These are phyloP conservation scores for Naumovozyma dairenensis DNA, from an alignment of 805 yeast genomes.

Conservation along the genomic window DNA sequence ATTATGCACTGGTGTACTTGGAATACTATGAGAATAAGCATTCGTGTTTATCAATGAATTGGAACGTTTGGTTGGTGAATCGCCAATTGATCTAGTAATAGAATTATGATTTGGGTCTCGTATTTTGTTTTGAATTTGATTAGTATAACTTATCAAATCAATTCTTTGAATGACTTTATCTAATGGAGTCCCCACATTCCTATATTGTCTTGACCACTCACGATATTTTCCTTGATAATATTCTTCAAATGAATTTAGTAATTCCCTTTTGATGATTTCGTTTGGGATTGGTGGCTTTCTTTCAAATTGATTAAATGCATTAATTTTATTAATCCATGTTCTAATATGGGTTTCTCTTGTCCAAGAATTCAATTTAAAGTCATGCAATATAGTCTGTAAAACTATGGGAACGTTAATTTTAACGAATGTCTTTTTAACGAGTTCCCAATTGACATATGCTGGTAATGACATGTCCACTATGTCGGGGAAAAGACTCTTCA, in stretches of 20 bases:
- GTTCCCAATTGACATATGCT: neutral
- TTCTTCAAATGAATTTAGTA: neutral
- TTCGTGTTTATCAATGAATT: too few species aligned
- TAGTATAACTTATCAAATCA: too few species aligned
- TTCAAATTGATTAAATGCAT: neutral
- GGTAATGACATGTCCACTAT: neutral
- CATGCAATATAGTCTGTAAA: neutral
- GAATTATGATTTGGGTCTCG: too few species aligned
- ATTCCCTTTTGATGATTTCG: neutral
- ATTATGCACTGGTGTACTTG: too few species aligned
- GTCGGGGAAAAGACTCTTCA: too few species aligned
- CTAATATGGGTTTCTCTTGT: constrained; percentile 2
- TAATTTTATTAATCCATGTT: constrained; percentile 2
- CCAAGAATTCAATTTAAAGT: neutral
- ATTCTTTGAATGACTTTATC: neutral
- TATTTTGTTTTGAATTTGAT: too few species aligned
- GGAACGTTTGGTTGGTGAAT: too few species aligned
- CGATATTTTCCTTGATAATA: neutral
- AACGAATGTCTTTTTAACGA: neutral
- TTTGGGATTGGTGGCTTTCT: neutral
- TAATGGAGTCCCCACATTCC: neutral
- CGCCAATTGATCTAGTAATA: too few species aligned
- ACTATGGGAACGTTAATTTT: neutral
- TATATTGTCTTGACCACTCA: neutral
- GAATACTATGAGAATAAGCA: too few species aligned